Evolutionary conservation across 257 asterid species (phyloP).

Genomic region (Solanum lycopersicoides): DNA sequence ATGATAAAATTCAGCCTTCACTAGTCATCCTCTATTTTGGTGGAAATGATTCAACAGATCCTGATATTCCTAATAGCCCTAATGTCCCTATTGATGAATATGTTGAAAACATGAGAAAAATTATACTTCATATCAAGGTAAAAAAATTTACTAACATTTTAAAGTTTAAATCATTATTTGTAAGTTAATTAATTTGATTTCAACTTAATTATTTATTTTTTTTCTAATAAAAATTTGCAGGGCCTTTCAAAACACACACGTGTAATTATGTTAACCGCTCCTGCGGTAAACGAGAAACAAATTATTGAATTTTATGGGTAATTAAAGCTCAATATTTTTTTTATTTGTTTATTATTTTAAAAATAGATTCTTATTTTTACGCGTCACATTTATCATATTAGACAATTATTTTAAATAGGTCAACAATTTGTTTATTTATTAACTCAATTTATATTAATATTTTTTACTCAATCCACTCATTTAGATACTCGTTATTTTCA

Average conservation of each 20-base stretch:
- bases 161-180: too few species aligned
- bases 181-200: too few species aligned
- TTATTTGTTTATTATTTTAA: too few species aligned
- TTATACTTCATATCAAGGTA: conserved; percentile 11
- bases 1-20: conserved; percentile 54
- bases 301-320: not conserved
- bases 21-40: conserved; percentile 76
- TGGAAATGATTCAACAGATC: conserved; percentile 64
- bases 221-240: not conserved
- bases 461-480: too few species aligned
- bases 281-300: not conserved
- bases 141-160: too few species aligned
- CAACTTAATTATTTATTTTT: not conserved
- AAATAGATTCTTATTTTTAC: not conserved
- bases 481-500: too few species aligned
- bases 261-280: not conserved
- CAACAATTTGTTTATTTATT: accelerated
- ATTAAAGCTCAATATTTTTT: too few species aligned
- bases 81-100: conserved; percentile 80
- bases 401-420: too few species aligned
- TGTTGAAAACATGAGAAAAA: conserved; percentile 68
- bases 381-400: too few species aligned
- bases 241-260: not conserved
- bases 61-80: conserved; percentile 51
- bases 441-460: too few species aligned